Base-by-base conservation (phyloP, 805 yeast species). In the Yarrowia porcina region DNA sequence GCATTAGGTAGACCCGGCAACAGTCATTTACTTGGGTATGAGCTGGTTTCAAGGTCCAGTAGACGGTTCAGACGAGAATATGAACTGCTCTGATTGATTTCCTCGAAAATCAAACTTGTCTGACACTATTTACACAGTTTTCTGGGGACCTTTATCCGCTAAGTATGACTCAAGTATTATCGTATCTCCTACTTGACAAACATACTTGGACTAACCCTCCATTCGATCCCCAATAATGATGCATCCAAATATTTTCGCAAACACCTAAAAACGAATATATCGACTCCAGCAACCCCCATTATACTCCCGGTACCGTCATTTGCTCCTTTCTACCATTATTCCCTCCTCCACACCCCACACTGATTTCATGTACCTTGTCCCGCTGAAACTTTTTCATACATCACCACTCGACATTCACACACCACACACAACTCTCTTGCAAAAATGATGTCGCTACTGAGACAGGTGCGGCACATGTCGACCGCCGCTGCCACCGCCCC, bases 391-490 rank as follows among this genome's bases (percentile, higher is more conserved):
- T 49, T 49, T 49, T 33, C 56, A 45, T 9, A 47, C 54, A 30
- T 30, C 54, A 52, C 33, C 42, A 20, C 39, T 30, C 39, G 39
- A 52, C 59, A 52, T 42, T n/a, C n/a, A n/a, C n/a, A n/a, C n/a
- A n/a, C n/a, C n/a, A n/a, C 9, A 23, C 42, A 33, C 59, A 36
- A 25, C 38, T 4, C 30, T 2, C 25, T n/a, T n/a, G n/a, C n/a
- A n/a, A 45, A 11, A 18, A 45, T 45, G 52, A 52, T 52, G 44
- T 52, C 59, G 59, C 44, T 52, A 12, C 18, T 52, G 44, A 35
- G 59, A 52, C 59, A 52, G 44, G 44, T 18, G 17, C 42, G 59
- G 18, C 59, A 36, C 44, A 35, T 52, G 59, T 52, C 59, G 59
- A 25, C 59, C 12, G 35, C 35, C 18, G 25, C 44, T n/a, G n/a